A percentile compares a stretch with the other conserved stretches of the same genome.
Conservation (phyloP, 2,329 filamentous ascomycete species). For the Bisporella sp. region DNA sequence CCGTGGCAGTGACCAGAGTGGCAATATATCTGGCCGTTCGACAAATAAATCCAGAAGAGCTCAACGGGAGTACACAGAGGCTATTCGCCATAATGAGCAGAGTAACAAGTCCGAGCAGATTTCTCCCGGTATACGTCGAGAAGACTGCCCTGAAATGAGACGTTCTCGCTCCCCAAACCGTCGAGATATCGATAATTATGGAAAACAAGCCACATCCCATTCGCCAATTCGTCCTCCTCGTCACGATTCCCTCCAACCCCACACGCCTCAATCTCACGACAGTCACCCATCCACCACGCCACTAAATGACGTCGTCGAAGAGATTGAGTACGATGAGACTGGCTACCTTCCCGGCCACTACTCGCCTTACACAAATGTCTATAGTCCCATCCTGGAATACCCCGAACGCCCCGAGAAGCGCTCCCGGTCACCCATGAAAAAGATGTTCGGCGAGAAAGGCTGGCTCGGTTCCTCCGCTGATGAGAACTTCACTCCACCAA, state of each 20-base stretch:
- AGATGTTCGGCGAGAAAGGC: conserved; percentile 27
- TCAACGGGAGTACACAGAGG: too few species aligned
- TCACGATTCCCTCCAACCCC: neutral
- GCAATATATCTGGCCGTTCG: too few species aligned
- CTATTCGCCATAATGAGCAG: too few species aligned
- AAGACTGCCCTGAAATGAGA: conserved; percentile 3
- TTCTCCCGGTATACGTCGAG: too few species aligned
- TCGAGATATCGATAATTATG: neutral
- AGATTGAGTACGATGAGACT: neutral
- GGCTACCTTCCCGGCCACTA: neutral
- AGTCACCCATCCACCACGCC: conserved; percentile 4
- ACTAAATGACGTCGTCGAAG: conserved; percentile 13
- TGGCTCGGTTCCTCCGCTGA: conserved; percentile 23
- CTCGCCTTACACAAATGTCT: neutral
- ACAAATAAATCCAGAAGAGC: too few species aligned
- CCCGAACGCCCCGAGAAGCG: conserved; percentile 13
- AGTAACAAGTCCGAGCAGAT: too few species aligned
- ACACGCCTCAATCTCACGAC: neutral
- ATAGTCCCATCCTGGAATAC: neutral
- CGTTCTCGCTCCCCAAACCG: conserved; percentile 1
- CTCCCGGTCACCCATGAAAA: conserved; percentile 28
- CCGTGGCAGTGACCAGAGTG: too few species aligned
- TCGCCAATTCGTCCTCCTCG: neutral
- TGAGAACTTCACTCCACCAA: conserved; percentile 7
- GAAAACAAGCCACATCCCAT: neutral